phyloP scores from a whole-genome alignment of 495 filamentous ascomycete genomes.

The Evernia prunastri region DNA sequence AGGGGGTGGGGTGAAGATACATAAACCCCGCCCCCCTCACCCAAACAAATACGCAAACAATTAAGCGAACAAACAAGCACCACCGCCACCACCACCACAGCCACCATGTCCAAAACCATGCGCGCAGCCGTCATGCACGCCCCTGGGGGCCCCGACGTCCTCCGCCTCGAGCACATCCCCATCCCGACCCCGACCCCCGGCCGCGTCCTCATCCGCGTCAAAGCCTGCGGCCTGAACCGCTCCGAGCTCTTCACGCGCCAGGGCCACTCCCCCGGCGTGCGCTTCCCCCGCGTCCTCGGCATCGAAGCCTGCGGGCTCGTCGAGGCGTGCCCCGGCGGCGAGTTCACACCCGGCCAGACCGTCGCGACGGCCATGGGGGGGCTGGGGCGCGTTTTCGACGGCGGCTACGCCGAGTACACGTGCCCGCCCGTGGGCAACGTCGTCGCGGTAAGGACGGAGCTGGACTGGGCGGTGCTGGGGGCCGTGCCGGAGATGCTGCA shows the following conservation, averaged over 20 bases:
- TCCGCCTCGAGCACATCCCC: constrained; percentile 35
- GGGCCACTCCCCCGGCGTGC: constrained; percentile 40
- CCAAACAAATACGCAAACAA: too few relatives aligned
- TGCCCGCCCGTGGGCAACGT: constrained; percentile 40
- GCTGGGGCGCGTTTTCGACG: constrained; percentile 45
- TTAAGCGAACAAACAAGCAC: background rate
- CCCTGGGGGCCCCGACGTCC: constrained; percentile 35
- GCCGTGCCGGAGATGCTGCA: constrained; percentile 51
- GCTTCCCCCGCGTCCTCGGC: constrained; percentile 44
- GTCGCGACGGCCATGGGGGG: constrained; percentile 51
- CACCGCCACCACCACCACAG: background rate
- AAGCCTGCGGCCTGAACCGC: constrained; percentile 50
- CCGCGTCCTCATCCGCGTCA: constrained; percentile 43
- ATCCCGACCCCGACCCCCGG: constrained; percentile 35
- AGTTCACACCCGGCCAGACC: constrained; percentile 37
- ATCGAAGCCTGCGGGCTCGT: constrained; percentile 48
- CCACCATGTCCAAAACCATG: constrained; percentile 31
- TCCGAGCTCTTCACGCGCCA: constrained; percentile 52
- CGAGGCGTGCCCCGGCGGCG: constrained; percentile 34
- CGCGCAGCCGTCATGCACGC: constrained; percentile 36
- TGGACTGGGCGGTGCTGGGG: constrained; percentile 42
- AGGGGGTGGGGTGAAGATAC: background rate
- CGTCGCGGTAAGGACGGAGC: constrained; percentile 34
- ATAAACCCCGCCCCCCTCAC: background rate
- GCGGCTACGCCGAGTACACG: constrained; percentile 51